Base-by-base conservation (phyloP, 2,329 filamentous ascomycete species). In the Calonectria henricotiae region DNA sequence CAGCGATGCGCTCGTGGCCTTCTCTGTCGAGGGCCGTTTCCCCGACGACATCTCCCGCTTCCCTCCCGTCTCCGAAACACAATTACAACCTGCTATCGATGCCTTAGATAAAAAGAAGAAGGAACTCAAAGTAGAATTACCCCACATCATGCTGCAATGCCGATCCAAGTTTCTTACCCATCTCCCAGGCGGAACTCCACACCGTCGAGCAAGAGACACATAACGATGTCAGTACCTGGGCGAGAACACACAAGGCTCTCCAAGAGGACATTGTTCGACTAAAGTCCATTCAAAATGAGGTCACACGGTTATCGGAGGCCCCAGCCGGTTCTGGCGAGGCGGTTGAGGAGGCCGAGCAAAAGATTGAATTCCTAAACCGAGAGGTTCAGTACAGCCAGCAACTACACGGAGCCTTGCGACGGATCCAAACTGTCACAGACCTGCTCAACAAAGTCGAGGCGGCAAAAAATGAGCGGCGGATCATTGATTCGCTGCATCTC, bases 241-340 rank as follows among this genome's bases (percentile, higher is more conserved):
- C 97, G 67, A 85, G 87, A 62, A 94, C 96, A 81, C 94, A 95
- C 58, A 94, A 94, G 82, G 90, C 92, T 63, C 89, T 98, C 8
- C 94, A 97, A 80, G 89, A 92, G 71, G 96, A 98, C 79, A 96
- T 98, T 74, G 90, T 94, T 77, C 89, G 90, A 55, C 96, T 94
- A 27, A 92, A 94, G 77, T 88, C 89, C 17, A 91, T 95, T 41
- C 95, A 96, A 25, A 91, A 91, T 77, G 91, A 95, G 68, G 97
- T 98, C 69, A 89, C 96, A 5, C 89, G 91, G 51, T 90, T 94
- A 77, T 92, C 95, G 63, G 92, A 96, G 78, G 89, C 86, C 2
- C 88, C 88, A 1, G 85, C 85, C 61, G 82, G 86, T 1, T 88
- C 87, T 0, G 89, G 89, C 3, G 84, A 88, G 73, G 81, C 85